A percentile compares a stretch with the other conserved stretches of the same genome.
These are phyloP conservation scores for Durusdinium trenchii DNA, from an alignment of 73 alveolate species.

Conservation along the genomic window DNA sequence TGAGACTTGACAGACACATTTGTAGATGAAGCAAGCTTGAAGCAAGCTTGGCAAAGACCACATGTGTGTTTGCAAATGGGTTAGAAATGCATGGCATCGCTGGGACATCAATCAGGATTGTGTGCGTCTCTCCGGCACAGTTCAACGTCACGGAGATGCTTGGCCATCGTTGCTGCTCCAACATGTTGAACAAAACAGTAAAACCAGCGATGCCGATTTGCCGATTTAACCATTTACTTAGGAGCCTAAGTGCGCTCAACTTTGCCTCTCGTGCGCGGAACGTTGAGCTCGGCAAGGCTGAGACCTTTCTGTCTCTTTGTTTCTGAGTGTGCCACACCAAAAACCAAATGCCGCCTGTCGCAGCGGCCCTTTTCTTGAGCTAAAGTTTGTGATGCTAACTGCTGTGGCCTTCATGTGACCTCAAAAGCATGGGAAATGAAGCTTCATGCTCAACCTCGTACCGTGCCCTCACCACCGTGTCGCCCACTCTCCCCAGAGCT, in stretches of 20 bases:
- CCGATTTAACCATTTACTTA: no score
- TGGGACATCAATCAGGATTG: background rate
- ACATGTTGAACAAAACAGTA: no score
- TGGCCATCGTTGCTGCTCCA: no score
- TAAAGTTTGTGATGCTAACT: no score
- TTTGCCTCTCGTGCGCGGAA: constrained; percentile 94
- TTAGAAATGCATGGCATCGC: background rate
- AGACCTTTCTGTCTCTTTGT: background rate
- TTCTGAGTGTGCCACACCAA: background rate
- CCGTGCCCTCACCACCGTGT: no score
- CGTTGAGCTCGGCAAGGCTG: constrained; percentile 65
- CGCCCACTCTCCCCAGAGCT: no score
- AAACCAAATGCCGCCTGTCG: no score
- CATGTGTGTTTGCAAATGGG: background rate
- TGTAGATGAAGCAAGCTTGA: background rate
- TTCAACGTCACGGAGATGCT: constrained; percentile 52
- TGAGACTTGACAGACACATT: background rate
- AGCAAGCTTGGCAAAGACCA: background rate
- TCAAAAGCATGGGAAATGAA: no score
- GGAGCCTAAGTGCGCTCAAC: constrained; percentile 72
- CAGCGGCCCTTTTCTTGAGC: no score
- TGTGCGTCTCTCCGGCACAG: constrained; percentile 53
- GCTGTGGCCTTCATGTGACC: no score
- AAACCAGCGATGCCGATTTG: no score
- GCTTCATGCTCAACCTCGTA: no score